These are phyloP conservation scores for Phalaenopsis equestris DNA, from an alignment of 106 monocot genomes.

Conservation along the genomic window DNA sequence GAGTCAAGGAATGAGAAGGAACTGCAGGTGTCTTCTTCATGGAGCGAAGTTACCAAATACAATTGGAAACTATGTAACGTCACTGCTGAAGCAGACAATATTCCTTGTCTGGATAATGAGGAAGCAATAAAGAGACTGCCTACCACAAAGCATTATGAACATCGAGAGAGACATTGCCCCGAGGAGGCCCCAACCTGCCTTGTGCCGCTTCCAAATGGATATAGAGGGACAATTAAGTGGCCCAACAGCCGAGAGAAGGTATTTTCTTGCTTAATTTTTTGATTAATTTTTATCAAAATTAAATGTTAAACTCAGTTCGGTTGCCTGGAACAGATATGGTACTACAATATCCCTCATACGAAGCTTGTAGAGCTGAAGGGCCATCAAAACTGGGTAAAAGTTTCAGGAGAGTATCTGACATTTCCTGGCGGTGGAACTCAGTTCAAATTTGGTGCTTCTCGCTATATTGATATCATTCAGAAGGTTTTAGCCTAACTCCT, in stretches of 20 bases:
- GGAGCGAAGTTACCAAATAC: conserved; percentile 19
- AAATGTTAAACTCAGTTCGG: not conserved
- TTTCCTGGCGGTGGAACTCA: conserved; percentile 96
- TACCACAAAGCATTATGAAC: conserved; percentile 78
- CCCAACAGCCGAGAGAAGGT: conserved; percentile 87
- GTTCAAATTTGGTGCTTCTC: conserved; percentile 69
- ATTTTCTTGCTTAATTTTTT: not conserved
- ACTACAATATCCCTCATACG: conserved; percentile 77
- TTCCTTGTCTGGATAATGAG: conserved; percentile 82
- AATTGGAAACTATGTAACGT: conserved; percentile 74
- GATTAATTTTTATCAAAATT: not conserved
- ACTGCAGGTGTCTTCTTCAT: conserved; percentile 31
- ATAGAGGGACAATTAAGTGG: conserved; percentile 59
- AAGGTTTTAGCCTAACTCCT: conserved; percentile 30
- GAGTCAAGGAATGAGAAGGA: conserved; percentile 77
- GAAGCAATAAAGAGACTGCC: conserved; percentile 51
- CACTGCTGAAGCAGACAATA: conserved; percentile 66
- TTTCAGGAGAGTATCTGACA: conserved; percentile 70
- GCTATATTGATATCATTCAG: conserved; percentile 80
- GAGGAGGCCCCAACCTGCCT: conserved; percentile 67
- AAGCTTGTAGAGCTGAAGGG: conserved; percentile 68
- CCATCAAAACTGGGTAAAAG: conserved; percentile 88
- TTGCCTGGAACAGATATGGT: conserved; percentile 63
- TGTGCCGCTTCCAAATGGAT: conserved; percentile 80
- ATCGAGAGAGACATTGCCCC: conserved; percentile 87